Percentiles rank a stretch among this genome's conserved stretches.
phyloP scores from a whole-genome alignment of 257 asterid genomes.

The Jasminum sambac region DNA sequence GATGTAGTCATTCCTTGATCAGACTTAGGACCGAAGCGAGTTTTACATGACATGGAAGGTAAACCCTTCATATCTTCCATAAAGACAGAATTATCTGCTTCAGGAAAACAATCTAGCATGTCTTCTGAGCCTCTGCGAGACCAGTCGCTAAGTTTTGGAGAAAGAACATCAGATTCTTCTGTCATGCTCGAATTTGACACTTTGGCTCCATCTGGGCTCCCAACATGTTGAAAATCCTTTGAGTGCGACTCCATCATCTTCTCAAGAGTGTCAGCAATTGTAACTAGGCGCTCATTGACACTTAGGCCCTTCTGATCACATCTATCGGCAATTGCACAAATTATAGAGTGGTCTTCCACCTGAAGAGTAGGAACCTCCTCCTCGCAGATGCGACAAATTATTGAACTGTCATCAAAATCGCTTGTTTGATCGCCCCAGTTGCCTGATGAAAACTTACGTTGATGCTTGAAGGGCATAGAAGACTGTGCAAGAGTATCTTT shows the following conservation, averaged over 20 bases:
- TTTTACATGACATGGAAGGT: slow-evolving; percentile 82
- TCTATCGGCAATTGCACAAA: slow-evolving; percentile 96
- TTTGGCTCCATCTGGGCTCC: slow-evolving; percentile 82
- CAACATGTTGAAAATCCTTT: slow-evolving; percentile 64
- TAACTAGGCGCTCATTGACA: slow-evolving; percentile 82
- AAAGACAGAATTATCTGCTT: slow-evolving; percentile 66
- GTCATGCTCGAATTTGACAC: slow-evolving; percentile 77
- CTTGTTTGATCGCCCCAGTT: slow-evolving; percentile 93
- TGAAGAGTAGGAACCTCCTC: slow-evolving; percentile 96
- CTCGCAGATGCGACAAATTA: slow-evolving; percentile 97
- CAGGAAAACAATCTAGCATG: slow-evolving; percentile 88
- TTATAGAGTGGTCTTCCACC: slow-evolving; percentile 96
- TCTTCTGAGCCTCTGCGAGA: slow-evolving; percentile 98
- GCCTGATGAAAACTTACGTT: slow-evolving; percentile 78
- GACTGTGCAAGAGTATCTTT: slow-evolving; percentile 58
- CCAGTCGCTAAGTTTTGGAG: slow-evolving; percentile 97
- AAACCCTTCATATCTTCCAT: slow-evolving; percentile 83
- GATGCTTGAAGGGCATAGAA: slow-evolving; percentile 55
- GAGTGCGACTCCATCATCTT: slow-evolving; percentile 83
- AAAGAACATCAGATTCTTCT: slow-evolving; percentile 84
- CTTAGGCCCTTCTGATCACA: slow-evolving; percentile 92
- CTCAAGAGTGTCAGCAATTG: slow-evolving; percentile 90
- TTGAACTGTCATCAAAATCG: slow-evolving; percentile 77
- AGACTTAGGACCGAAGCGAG: slow-evolving; percentile 93
- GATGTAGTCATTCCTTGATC: slow-evolving; percentile 99